Conservation (phyloP, 2,329 filamentous ascomycete species). For the Lomentospora prolificans region DNA sequence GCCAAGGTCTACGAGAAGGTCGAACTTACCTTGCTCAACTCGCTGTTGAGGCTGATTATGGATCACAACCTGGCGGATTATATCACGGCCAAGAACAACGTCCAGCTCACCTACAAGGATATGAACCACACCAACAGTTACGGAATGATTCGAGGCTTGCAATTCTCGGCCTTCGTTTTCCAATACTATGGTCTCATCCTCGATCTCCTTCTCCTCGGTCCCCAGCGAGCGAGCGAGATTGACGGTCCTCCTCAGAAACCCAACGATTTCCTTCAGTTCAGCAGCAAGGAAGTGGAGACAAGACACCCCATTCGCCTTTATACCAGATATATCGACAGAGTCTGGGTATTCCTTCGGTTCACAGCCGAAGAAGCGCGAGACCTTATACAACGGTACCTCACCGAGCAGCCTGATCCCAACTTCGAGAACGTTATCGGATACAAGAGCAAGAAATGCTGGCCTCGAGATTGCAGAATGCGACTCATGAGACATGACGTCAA, state of each 20-base stretch:
- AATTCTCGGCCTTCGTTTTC: constrained; percentile 98
- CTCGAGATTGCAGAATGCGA: constrained; percentile 92
- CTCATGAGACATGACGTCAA: constrained; percentile 99
- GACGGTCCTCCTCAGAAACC: constrained; percentile 87
- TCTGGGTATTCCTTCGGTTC: constrained; percentile 96
- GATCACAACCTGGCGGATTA: constrained; percentile 99
- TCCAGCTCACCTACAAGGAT: constrained; percentile 97
- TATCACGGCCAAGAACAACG: constrained; percentile 98
- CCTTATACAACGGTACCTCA: constrained; percentile 93
- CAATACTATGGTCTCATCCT: constrained; percentile 97
- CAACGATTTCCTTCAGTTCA: constrained; percentile 96
- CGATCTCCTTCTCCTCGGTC: constrained; percentile 80
- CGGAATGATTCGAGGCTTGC: constrained; percentile 92
- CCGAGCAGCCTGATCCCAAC: constrained; percentile 95
- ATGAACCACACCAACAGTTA: constrained; percentile 99
- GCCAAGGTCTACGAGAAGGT: constrained; percentile 99
- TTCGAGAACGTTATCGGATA: constrained; percentile 99
- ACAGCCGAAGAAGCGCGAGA: constrained; percentile 89
- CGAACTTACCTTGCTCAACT: constrained; percentile 89
- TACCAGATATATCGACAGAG: constrained; percentile 93
- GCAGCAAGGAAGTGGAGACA: constrained; percentile 82
- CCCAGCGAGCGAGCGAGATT: constrained; percentile 96
- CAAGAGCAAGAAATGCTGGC: constrained; percentile 99
- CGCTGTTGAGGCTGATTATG: constrained; percentile 90
- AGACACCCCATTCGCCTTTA: constrained; percentile 96